Evolutionary conservation across 371 early-diverging fungal species (phyloP).

Genomic region (Apophysomyces trapeziformis): DNA sequence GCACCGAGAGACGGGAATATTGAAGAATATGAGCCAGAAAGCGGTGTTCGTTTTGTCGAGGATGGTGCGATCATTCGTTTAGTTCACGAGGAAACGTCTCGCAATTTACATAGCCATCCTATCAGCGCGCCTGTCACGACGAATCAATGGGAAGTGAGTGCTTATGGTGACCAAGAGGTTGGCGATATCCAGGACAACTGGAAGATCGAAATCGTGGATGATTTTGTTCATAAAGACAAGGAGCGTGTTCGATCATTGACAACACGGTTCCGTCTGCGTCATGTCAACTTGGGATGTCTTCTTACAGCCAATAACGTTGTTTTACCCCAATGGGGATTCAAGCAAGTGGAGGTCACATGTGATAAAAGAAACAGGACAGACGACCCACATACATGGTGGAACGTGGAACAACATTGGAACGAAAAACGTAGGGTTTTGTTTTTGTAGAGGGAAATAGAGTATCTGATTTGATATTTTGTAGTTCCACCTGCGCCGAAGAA

Average conservation of each 20-base stretch:
- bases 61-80: conserved; percentile 88
- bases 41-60: conserved; percentile 62
- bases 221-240: conserved; percentile 43
- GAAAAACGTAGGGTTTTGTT: conserved; percentile 49
- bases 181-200: conserved; percentile 91
- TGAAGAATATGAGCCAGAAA: conserved; percentile 41
- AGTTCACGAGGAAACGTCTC: conserved; percentile 73
- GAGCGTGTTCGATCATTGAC: conserved; percentile 75
- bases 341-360: conserved; percentile 95
- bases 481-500: conserved; percentile 68
- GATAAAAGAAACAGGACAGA: conserved; percentile 68
- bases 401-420: conserved; percentile 94
- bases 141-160: conserved; percentile 86
- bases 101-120: conserved; percentile 86
- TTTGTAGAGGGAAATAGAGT: background rate
- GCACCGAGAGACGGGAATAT: conserved; percentile 37
- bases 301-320: conserved; percentile 77
- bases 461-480: conserved; percentile 16
- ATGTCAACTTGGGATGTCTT: conserved; percentile 81
- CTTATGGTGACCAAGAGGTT: conserved; percentile 74
- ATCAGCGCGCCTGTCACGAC: conserved; percentile 86
- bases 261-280: conserved; percentile 89
- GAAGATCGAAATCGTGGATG: conserved; percentile 88
- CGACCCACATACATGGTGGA: conserved; percentile 87
- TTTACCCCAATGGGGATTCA: conserved; percentile 99